Evolutionary conservation across 2,329 filamentous ascomycete genomes (phyloP).

Genomic region (Penicillium sp.): DNA sequence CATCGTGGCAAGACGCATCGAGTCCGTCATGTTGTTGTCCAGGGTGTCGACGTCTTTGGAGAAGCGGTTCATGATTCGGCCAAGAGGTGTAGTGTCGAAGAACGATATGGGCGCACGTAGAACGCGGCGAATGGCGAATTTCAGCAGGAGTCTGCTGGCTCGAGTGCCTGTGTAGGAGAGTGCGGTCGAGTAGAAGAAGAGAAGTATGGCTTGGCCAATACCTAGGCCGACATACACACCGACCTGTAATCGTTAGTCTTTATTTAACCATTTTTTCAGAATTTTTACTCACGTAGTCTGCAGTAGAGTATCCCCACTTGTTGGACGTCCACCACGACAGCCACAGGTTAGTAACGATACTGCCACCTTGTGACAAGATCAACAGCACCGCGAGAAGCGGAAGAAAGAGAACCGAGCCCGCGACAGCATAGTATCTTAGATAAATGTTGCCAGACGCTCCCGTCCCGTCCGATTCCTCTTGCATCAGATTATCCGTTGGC

Average conservation of each 20-base stretch:
- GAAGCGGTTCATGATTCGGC: conserved; percentile 87
- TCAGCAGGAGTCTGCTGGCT: conserved; percentile 67
- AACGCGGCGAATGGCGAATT: conserved; percentile 62
- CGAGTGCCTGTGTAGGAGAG: conserved; percentile 72
- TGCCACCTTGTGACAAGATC: conserved; percentile 66
- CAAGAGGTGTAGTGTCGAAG: conserved; percentile 87
- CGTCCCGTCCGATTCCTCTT: conserved; percentile 52
- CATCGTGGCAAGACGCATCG: conserved; percentile 83
- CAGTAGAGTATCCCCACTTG: conserved; percentile 52
- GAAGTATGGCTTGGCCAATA: conserved; percentile 63
- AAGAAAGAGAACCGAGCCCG: conserved; percentile 59
- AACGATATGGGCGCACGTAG: conserved; percentile 61
- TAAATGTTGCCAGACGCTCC: conserved; percentile 73
- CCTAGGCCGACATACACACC: conserved; percentile 65
- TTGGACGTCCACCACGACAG: conserved; percentile 82
- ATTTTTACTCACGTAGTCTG: conserved; percentile 49
- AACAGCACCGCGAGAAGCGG: conserved; percentile 60
- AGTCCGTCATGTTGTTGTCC: conserved; percentile 82
- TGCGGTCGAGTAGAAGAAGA: conserved; percentile 71
- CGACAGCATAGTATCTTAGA: conserved; percentile 66
- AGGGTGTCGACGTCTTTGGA: conserved; percentile 87
- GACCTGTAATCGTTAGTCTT: conserved; percentile 44
- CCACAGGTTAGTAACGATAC: conserved; percentile 82
- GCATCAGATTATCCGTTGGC: conserved; percentile 31
- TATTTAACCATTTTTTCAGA: neutral